A percentile compares a stretch with the other conserved stretches of the same genome.
Evolutionary conservation across 371 early-diverging fungal genomes (phyloP).

Genomic region (Basidiobolus meristosporus): DNA sequence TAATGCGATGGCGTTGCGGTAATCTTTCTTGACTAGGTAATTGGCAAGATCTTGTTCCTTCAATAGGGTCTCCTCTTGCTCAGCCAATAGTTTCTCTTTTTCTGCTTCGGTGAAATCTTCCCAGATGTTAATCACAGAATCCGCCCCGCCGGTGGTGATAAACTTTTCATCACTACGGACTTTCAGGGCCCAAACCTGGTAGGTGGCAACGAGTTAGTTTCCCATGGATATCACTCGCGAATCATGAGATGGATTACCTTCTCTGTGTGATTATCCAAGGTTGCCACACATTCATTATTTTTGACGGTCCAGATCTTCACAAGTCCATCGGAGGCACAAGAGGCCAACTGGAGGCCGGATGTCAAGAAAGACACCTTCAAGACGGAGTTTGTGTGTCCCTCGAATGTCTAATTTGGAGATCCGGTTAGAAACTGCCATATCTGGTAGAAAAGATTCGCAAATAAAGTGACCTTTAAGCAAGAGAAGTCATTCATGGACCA

Average conservation of each 20-base stretch:
- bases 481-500: slow-evolving; percentile 79
- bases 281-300: slow-evolving; percentile 66
- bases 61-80: slow-evolving; percentile 9
- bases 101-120: slow-evolving; percentile 74
- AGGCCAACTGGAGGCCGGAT: slow-evolving; percentile 70
- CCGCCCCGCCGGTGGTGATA: slow-evolving; percentile 75
- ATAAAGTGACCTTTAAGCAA: slow-evolving; percentile 46
- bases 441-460: background rate
- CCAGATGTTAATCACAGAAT: slow-evolving; percentile 81
- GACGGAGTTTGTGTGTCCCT: slow-evolving; percentile 90
- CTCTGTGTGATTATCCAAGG: slow-evolving; percentile 85
- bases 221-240: background rate
- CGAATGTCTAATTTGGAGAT: slow-evolving; percentile 44
- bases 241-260: slow-evolving; percentile 17
- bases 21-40: slow-evolving; percentile 69
- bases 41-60: slow-evolving; percentile 84
- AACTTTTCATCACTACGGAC: slow-evolving; percentile 49
- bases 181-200: slow-evolving; percentile 66
- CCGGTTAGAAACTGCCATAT: background rate
- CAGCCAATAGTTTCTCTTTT: background rate
- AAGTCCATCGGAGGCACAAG: slow-evolving; percentile 80
- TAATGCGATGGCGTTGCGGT: slow-evolving; percentile 76
- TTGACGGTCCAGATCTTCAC: slow-evolving; percentile 91
- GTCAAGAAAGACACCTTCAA: slow-evolving; percentile 67
- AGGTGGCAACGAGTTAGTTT: slow-evolving; percentile 2